Base-by-base conservation (phyloP, 768 basidiomycete species). In the Calocybe gangraenosa region DNA sequence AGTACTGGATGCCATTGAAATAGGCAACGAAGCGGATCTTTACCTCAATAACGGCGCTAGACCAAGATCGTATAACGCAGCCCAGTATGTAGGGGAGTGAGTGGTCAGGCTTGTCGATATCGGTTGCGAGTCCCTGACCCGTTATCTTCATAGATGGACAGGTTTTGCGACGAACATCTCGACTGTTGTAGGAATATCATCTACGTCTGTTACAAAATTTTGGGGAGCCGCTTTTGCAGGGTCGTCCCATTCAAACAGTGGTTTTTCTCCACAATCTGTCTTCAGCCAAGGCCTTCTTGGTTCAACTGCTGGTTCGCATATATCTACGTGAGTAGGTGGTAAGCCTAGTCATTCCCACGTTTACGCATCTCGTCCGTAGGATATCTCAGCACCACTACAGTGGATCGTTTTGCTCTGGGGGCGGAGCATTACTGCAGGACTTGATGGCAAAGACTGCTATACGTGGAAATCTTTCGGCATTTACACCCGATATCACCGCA, bases 401-500 rank as follows among this genome's bases (percentile, higher is more conserved):
- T n/a, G 81, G 82, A 10, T 74, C 76, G 2, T 84, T 82, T 57
- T 84, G 82, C 50, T 50, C 62, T 5, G 84, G 84, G 13, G 71
- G 59, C 33, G 68, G 65, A 19, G 75, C 73, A 19, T 58, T 80
- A 25, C 60, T 87, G 9, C 74, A 79, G 52, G 78, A 82, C 49
- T 65, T 87, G 41, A 84, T 86, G 82, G 76, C 73, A 22, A 86
- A 87, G 54, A 55, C 66, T 4, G 70, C 70, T 37, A 69, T 78
- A 21, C 67, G 82, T 51, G 63, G 76, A 32, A 87, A 87, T 54
- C 59, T 87, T 23, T 65, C 74, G 2, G 32, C 52, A 11, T 84
- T 74, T 48, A 54, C 56, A 19, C 67, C 78, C 2, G 84, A 86
- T 57, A 77, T 85, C 39, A 54, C 61, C 6, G 79, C 75, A 5